A percentile compares a stretch with the other conserved stretches of the same genome.
These are phyloP conservation scores for Stereum hirsutum DNA, from an alignment of 1,284 basidiomycete species.

Conservation along the genomic window DNA sequence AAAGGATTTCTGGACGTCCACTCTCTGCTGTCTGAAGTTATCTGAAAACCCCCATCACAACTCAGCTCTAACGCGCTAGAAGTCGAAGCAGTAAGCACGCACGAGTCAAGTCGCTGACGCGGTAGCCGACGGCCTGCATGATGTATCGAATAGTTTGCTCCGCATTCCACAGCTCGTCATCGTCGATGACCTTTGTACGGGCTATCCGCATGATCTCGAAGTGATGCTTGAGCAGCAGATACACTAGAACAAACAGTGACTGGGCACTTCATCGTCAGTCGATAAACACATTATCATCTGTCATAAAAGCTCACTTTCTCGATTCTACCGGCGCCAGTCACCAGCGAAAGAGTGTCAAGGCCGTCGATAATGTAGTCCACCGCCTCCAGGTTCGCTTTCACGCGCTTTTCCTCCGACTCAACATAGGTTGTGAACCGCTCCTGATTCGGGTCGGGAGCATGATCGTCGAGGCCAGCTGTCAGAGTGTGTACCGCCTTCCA, in stretches of 20 bases:
- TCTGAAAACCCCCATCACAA: slow-evolving; percentile 4
- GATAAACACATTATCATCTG: too few relatives aligned
- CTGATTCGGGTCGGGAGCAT: slow-evolving; percentile 13
- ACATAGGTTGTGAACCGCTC: slow-evolving; percentile 17
- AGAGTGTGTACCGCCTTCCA: slow-evolving; percentile 9
- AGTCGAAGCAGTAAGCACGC: background rate
- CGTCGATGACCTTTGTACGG: slow-evolving; percentile 10
- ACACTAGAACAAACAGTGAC: slow-evolving; percentile 15
- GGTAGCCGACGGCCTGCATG: slow-evolving; percentile 1
- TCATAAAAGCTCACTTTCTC: slow-evolving; percentile 15
- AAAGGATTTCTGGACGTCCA: slow-evolving; percentile 7
- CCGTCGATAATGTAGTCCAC: slow-evolving; percentile 18
- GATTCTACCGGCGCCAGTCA: slow-evolving; percentile 14
- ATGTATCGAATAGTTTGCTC: slow-evolving; percentile 5
- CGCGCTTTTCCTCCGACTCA: slow-evolving; percentile 15
- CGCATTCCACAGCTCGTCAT: slow-evolving; percentile 8
- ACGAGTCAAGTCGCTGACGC: slow-evolving; percentile 5
- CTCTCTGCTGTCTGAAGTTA: slow-evolving; percentile 8
- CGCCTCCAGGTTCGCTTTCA: slow-evolving; percentile 12
- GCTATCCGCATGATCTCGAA: slow-evolving; percentile 15
- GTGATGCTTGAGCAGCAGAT: slow-evolving; percentile 16
- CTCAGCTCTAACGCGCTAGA: too few relatives aligned
- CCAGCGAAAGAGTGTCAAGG: slow-evolving; percentile 13
- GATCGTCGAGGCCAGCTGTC: slow-evolving; percentile 7
- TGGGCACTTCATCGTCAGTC: slow-evolving; percentile 1